Percentiles rank a stretch among this genome's conserved stretches.
Conservation (phyloP, 2,329 filamentous ascomycete genomes). For the Ilyonectria destructans region DNA sequence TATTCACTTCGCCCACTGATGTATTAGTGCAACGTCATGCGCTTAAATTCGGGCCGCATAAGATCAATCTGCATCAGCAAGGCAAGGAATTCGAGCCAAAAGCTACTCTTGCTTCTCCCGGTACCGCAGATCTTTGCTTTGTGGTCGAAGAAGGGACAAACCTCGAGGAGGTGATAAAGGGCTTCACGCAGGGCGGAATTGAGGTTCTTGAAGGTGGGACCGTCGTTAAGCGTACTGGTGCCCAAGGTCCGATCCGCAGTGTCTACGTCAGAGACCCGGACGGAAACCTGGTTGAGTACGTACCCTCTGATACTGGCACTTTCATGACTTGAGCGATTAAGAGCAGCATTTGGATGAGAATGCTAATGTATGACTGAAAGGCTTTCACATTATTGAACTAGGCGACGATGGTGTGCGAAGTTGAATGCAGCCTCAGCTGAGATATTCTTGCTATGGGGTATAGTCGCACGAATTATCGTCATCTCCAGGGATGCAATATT, state of each 20-base stretch:
- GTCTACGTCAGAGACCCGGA: conserved; percentile 75
- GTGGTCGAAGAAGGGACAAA: conserved; percentile 63
- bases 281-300: conserved; percentile 74
- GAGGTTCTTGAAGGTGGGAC: conserved; percentile 66
- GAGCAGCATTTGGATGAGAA: too few relatives aligned
- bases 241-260: conserved; percentile 68
- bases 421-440: too few relatives aligned
- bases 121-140: conserved; percentile 74
- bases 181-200: conserved; percentile 61
- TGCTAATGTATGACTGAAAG: too few relatives aligned
- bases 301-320: conserved; percentile 20
- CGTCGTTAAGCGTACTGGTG: conserved; percentile 70
- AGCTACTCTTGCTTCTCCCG: conserved; percentile 66
- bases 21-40: conserved; percentile 62
- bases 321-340: too few relatives aligned
- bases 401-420: too few relatives aligned
- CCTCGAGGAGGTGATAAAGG: conserved; percentile 62
- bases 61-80: conserved; percentile 74
- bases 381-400: too few relatives aligned
- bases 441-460: too few relatives aligned
- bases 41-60: conserved; percentile 70
- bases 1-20: conserved; percentile 60
- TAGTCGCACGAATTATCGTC: too few relatives aligned
- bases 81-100: conserved; percentile 75
- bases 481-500: too few relatives aligned